A percentile compares a stretch with the other conserved stretches of the same genome.
Evolutionary conservation across 352 stramenopile genomes (phyloP).

Genomic region (Hyaloperonospora arabidopsidis): DNA sequence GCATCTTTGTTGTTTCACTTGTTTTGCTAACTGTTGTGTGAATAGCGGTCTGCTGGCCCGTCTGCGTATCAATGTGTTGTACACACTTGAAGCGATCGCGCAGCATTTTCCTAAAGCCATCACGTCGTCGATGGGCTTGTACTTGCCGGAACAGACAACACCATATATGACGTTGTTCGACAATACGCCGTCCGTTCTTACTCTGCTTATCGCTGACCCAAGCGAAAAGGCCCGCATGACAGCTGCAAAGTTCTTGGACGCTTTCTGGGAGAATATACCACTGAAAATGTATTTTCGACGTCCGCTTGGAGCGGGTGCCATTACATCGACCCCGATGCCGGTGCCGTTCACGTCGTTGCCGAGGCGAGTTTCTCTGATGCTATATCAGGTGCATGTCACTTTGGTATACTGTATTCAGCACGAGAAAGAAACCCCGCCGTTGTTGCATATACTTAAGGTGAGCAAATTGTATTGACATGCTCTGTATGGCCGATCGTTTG

Average conservation of each 20-base stretch:
- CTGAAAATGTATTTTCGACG: constrained; percentile 77
- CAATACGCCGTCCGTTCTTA: constrained; percentile 65
- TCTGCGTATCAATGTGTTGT: constrained; percentile 65
- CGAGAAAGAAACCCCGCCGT: constrained; percentile 49
- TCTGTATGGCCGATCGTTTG: constrained; percentile 2
- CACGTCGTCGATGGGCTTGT: constrained; percentile 70
- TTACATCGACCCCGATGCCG: constrained; percentile 20
- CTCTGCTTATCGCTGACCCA: constrained; percentile 65
- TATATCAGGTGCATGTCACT: constrained; percentile 77
- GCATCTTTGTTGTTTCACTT: not conserved
- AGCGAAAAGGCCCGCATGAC: constrained; percentile 66
- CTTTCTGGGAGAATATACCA: constrained; percentile 74
- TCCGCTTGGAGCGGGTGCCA: constrained; percentile 28
- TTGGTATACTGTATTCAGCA: constrained; percentile 79
- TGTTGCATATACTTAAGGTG: constrained; percentile 72
- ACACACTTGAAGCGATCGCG: constrained; percentile 61
- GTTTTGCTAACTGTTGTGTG: not conserved
- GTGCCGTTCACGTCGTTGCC: constrained; percentile 81
- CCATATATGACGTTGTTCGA: constrained; percentile 81
- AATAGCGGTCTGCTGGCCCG: constrained; percentile 57
- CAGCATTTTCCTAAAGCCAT: constrained; percentile 60
- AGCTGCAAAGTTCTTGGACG: constrained; percentile 75
- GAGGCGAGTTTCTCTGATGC: constrained; percentile 74
- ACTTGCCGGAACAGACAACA: constrained; percentile 73
- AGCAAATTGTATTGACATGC: not conserved